Evolutionary conservation across 768 basidiomycete species (phyloP).

Genomic region (Leccinum variicolor): DNA sequence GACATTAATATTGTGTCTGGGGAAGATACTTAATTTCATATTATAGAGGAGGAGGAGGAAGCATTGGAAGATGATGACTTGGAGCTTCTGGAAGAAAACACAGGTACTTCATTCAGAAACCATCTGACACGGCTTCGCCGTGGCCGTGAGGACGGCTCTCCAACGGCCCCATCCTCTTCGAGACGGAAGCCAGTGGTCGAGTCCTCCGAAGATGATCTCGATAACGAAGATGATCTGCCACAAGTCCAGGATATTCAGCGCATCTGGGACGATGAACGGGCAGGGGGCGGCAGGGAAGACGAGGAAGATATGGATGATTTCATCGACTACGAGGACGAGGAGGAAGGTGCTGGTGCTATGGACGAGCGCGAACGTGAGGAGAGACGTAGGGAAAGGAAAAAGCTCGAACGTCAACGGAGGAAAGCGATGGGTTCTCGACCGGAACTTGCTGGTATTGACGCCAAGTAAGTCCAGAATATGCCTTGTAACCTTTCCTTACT

Average conservation of each 20-base stretch:
- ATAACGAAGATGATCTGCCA: conserved; percentile 48
- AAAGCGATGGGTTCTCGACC: conserved; percentile 63
- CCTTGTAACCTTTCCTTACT: conserved; percentile 7
- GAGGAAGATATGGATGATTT: conserved; percentile 71
- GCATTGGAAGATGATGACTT: conserved; percentile 84
- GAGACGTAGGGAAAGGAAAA: conserved; percentile 60
- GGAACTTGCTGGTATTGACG: conserved; percentile 77
- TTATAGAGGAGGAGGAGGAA: conserved; percentile 52
- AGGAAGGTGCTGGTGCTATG: conserved; percentile 76
- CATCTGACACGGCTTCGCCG: conserved; percentile 75
- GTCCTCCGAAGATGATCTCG: conserved; percentile 77
- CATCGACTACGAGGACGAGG: conserved; percentile 76
- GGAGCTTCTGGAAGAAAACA: conserved; percentile 81
- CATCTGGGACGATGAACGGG: conserved; percentile 77
- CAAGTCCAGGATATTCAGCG: conserved; percentile 59
- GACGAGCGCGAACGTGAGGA: conserved; percentile 77
- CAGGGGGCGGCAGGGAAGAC: conserved; percentile 43
- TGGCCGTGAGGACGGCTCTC: conserved; percentile 68
- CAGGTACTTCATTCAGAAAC: conserved; percentile 73
- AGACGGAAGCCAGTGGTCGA: conserved; percentile 58
- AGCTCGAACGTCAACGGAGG: conserved; percentile 61
- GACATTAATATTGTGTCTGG: conserved; percentile 4
- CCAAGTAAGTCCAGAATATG: conserved; percentile 53
- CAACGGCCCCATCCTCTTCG: conserved; percentile 58
- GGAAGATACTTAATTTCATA: conserved; percentile 8